Conservation (phyloP, 148 eudicot species). For the Fallopia convolvulus region DNA sequence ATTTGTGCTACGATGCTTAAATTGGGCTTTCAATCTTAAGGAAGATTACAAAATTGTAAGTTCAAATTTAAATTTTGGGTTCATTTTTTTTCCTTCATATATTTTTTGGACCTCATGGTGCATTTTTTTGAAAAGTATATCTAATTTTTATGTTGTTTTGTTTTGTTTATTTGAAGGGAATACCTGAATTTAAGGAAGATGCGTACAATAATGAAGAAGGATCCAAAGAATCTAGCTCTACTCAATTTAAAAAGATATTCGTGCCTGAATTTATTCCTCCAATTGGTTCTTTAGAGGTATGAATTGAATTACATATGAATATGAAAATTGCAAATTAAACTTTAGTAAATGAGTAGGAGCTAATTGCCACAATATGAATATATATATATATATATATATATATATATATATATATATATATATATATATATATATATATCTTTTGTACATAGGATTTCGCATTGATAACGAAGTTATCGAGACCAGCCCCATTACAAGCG, state of each 20-base stretch:
- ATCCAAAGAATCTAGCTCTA: background rate
- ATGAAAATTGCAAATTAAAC: no score
- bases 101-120: background rate
- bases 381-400: no score
- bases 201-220: background rate
- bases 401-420: no score
- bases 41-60: conserved; percentile 9
- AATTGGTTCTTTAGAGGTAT: background rate
- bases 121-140: no score
- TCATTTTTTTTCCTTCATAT: background rate
- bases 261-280: conserved; percentile 1
- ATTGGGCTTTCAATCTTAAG: background rate
- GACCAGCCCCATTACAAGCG: conserved; percentile 5
- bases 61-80: background rate
- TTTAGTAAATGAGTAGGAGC: no score
- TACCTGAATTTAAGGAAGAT: background rate
- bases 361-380: no score
- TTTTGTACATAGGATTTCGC: background rate
- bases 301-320: background rate
- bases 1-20: conserved; percentile 7
- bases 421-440: no score
- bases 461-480: background rate
- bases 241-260: background rate
- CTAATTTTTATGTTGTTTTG: background rate
- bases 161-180: background rate